Evolutionary conservation across 495 filamentous ascomycete genomes (phyloP), one percentile per base, ranked within the genome.

Genomic region (Aspergillus cavernicola): DNA sequence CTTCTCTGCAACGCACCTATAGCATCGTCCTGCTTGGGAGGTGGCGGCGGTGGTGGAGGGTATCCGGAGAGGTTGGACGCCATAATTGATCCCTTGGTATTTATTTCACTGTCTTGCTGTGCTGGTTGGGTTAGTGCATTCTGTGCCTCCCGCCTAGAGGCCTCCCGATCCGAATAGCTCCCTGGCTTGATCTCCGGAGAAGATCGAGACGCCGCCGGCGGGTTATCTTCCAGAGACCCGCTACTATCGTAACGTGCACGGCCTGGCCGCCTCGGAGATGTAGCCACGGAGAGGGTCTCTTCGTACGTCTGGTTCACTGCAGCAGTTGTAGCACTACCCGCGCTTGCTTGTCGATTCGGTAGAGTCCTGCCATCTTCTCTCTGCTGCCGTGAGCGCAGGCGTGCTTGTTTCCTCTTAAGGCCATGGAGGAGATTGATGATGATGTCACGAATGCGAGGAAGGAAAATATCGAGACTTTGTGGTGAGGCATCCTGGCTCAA

Each of bases 391-490:
- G 92, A 90, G 26, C 93, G 82, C 59, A 98, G 67, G 56, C 87
- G 88, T 52, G 92, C 89, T 60, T 98, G 93, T 70, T 98, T 98
- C 67, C 91, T 83, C 71, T 98, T 98, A 31, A 98, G 69, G 2
- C 93, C 93, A 67, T 97, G 92, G 9, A 98, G 82, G 10, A 98
- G 80, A 61, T 92, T 95, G 62, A 98, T 97, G 63, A 98, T 98
- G 55, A 98, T 98, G 66, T 98, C 93, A 55, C 93, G 84, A 57
- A 97, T 97, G 22, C 84, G 85, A 0, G 93, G 93, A 24, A 98
- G 77, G 67, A 91, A 97, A 57, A 84, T 84, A 61, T 98, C 93
- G 42, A 98, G 77, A 62, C 91, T 96, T 61, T 91, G 85, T 26
- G 89, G 80, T 58, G 88, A 96, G 11, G 93, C 95, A 74, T 97